These are phyloP conservation scores for Paspalum notatum DNA, from an alignment of 176 grass and related monocot genomes.

Conservation along the genomic window DNA sequence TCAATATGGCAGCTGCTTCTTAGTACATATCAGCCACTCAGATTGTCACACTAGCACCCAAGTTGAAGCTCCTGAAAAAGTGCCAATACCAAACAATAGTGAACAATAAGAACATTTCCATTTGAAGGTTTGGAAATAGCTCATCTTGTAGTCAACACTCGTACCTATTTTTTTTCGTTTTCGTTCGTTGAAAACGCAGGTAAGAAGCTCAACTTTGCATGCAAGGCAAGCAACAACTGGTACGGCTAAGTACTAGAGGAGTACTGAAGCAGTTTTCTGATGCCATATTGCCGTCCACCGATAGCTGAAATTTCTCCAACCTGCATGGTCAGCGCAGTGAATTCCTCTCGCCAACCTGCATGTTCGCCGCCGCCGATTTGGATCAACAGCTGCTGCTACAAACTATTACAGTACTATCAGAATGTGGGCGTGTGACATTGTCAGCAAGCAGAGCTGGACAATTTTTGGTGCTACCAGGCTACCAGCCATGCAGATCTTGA, in stretches of 20 bases:
- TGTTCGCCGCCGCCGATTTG: background rate
- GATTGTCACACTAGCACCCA: too few species aligned
- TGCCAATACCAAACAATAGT: background rate
- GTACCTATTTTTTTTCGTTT: background rate
- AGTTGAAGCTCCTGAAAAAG: background rate
- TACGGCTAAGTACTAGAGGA: background rate
- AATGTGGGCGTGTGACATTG: constrained; percentile 29
- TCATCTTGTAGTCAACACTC: background rate
- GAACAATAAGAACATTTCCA: background rate
- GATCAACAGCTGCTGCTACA: background rate
- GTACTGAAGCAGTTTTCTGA: background rate
- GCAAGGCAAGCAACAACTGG: background rate
- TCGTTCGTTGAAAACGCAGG: background rate
- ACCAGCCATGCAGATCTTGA: constrained; percentile 1
- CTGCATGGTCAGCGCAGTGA: constrained; percentile 9
- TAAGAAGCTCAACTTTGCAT: background rate
- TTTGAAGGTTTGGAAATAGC: background rate
- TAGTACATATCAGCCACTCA: too few species aligned
- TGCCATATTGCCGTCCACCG: background rate
- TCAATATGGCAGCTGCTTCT: too few species aligned
- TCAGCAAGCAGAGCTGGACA: background rate
- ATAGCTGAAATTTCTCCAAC: background rate
- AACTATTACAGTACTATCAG: background rate
- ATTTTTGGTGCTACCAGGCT: background rate
- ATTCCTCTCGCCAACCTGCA: background rate